Conservation (phyloP, 805 yeast species). For the Pichia exigua region DNA sequence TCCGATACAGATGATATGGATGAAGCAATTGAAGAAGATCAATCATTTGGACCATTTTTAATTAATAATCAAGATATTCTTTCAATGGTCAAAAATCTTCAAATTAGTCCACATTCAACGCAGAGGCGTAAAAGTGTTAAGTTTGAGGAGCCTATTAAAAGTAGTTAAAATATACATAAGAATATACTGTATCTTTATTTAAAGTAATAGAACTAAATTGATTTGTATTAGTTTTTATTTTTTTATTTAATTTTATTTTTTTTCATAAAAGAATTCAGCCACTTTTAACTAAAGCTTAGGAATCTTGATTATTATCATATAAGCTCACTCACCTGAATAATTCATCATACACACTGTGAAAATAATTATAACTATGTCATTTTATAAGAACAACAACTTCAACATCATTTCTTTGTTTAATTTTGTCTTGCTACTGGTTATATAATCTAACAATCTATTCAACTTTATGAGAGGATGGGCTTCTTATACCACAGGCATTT, state of each 20-base stretch:
- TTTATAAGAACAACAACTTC: background rate
- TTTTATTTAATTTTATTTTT: too few species aligned
- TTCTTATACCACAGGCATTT: too few species aligned
- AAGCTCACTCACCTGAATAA: too few species aligned
- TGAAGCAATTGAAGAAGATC: conserved; percentile 4
- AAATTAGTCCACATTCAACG: background rate
- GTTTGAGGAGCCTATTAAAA: conserved; percentile 18
- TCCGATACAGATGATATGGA: conserved; percentile 8
- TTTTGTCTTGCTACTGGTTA: background rate
- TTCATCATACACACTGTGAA: background rate
- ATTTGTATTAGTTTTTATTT: too few species aligned
- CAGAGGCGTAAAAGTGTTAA: conserved; percentile 26
- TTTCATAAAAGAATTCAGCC: too few species aligned
- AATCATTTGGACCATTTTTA: background rate
- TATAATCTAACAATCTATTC: background rate
- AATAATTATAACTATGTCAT: background rate
- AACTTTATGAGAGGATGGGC: background rate
- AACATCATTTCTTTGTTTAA: background rate
- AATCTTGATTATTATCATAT: too few species aligned
- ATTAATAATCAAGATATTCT: conserved; percentile 1
- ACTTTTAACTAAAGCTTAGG: too few species aligned
- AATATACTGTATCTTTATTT: too few species aligned
- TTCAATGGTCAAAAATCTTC: conserved; percentile 3
- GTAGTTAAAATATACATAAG: background rate
- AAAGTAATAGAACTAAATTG: too few species aligned